Evolutionary conservation across 1,284 basidiomycete genomes (phyloP).

Genomic region (Pulchroboletus neoregius): DNA sequence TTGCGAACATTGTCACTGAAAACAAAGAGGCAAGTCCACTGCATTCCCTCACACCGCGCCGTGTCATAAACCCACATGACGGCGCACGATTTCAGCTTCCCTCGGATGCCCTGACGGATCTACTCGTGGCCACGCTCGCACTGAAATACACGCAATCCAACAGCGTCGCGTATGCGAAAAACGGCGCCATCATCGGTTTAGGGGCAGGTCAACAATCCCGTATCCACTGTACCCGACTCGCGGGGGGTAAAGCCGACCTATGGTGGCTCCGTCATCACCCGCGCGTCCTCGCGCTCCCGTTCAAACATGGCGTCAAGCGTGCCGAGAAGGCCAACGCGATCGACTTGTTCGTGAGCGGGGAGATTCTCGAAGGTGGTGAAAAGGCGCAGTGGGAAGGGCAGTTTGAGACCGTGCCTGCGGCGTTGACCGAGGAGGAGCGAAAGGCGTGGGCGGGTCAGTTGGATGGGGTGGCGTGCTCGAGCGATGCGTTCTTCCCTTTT

Average conservation of each 20-base stretch:
- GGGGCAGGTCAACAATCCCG: slow-evolving; percentile 98
- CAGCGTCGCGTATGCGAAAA: slow-evolving; percentile 94
- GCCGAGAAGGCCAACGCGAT: slow-evolving; percentile 99
- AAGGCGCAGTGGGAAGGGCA: slow-evolving; percentile 87
- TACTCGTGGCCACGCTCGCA: slow-evolving; percentile 93
- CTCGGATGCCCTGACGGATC: slow-evolving; percentile 69
- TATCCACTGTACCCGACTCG: slow-evolving; percentile 98
- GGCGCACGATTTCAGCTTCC: slow-evolving; percentile 53
- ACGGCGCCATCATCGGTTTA: slow-evolving; percentile 91
- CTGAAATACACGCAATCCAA: slow-evolving; percentile 99
- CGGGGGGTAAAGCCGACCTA: slow-evolving; percentile 96
- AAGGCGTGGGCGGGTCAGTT: slow-evolving; percentile 69
- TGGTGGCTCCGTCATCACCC: slow-evolving; percentile 99
- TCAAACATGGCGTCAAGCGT: slow-evolving; percentile 97
- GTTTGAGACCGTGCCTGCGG: slow-evolving; percentile 74
- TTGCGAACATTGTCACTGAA: slow-evolving; percentile 85
- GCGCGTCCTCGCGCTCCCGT: slow-evolving; percentile 85
- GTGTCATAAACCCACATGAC: not conserved
- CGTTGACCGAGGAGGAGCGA: slow-evolving; percentile 72
- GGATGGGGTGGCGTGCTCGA: slow-evolving; percentile 86
- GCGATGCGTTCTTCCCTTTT: slow-evolving; percentile 99
- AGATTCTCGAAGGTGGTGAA: slow-evolving; percentile 84
- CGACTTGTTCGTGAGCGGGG: slow-evolving; percentile 92
- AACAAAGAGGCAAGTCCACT: slow-evolving; percentile 65
- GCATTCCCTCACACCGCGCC: not conserved